Percentiles rank a stretch among this genome's conserved stretches.
Evolutionary conservation across 169 alveolate genomes (phyloP).

Genomic region (Cryptosporidium sp.): DNA sequence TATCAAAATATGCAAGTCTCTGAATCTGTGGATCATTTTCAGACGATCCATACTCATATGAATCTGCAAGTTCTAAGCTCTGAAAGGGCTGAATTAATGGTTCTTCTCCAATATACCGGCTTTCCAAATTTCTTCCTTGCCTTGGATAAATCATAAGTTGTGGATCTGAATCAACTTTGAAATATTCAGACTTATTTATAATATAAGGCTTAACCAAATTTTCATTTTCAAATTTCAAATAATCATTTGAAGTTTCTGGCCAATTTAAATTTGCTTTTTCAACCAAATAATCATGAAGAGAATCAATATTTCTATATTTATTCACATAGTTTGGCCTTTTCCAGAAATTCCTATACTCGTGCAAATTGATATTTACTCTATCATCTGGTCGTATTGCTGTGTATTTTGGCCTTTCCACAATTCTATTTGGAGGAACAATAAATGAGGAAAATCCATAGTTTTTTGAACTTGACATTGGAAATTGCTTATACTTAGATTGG

Average conservation of each 20-base stretch:
- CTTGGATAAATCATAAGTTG: background rate
- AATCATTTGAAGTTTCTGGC: slow-evolving; percentile 28
- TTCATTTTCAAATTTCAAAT: slow-evolving; percentile 12
- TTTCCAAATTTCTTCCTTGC: background rate
- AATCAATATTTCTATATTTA: slow-evolving; percentile 7
- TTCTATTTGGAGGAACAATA: slow-evolving; percentile 49
- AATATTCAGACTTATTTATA: background rate
- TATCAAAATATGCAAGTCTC: slow-evolving; percentile 55
- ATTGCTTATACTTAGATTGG: slow-evolving; percentile 23
- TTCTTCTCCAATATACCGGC: slow-evolving; percentile 7
- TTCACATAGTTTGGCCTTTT: slow-evolving; percentile 39
- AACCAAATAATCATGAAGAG: background rate
- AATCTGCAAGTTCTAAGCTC: background rate
- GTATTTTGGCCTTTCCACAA: background rate
- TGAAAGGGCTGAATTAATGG: slow-evolving; percentile 36
- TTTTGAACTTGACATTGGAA: background rate
- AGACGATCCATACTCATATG: slow-evolving; percentile 18
- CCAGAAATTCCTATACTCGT: slow-evolving; percentile 56
- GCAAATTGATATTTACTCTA: slow-evolving; percentile 22
- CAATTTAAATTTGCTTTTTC: slow-evolving; percentile 19
- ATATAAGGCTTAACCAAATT: background rate
- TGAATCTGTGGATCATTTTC: slow-evolving; percentile 38
- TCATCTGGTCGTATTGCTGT: slow-evolving; percentile 57
- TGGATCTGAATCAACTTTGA: background rate
- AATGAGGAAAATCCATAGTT: background rate